A percentile compares a stretch with the other conserved stretches of the same genome.
Evolutionary conservation across 306 rosid species (phyloP).

Genomic region (Cucurbita pepo): DNA sequence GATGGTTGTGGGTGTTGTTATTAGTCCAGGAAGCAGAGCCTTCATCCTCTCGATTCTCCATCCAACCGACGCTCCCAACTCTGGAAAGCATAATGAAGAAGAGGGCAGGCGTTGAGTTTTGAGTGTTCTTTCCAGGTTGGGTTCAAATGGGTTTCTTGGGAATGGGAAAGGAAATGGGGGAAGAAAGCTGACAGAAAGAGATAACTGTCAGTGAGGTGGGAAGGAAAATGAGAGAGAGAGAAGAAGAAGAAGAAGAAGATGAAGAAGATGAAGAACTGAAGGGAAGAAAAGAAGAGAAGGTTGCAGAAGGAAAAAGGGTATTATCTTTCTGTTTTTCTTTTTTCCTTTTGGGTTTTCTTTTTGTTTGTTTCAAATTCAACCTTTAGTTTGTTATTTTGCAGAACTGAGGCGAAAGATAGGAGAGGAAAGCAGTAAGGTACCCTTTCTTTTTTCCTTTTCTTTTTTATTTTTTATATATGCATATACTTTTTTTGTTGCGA

Average conservation of each 20-base stretch:
- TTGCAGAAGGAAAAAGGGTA: slow-evolving; percentile 6
- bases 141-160: neutral
- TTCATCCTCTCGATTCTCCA: slow-evolving; percentile 22
- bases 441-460: neutral
- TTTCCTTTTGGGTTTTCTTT: neutral
- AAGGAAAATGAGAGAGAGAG: neutral
- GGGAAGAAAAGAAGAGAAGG: neutral
- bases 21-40: slow-evolving; percentile 42
- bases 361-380: neutral
- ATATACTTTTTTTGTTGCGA: neutral
- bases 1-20: slow-evolving; percentile 6
- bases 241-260: neutral
- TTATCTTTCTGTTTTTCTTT: neutral
- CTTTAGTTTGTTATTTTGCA: neutral
- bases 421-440: neutral
- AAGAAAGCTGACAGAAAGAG: slow-evolving; percentile 2
- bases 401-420: neutral
- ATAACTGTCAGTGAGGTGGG: neutral
- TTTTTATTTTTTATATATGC: too few species aligned
- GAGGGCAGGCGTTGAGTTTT: neutral
- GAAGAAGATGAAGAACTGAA: neutral
- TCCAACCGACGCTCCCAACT: slow-evolving; percentile 33
- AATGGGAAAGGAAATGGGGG: slow-evolving; percentile 2
- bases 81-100: neutral
- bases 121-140: neutral